phyloP scores from a whole-genome alignment of 148 eudicot genomes.

The Silene conica region DNA sequence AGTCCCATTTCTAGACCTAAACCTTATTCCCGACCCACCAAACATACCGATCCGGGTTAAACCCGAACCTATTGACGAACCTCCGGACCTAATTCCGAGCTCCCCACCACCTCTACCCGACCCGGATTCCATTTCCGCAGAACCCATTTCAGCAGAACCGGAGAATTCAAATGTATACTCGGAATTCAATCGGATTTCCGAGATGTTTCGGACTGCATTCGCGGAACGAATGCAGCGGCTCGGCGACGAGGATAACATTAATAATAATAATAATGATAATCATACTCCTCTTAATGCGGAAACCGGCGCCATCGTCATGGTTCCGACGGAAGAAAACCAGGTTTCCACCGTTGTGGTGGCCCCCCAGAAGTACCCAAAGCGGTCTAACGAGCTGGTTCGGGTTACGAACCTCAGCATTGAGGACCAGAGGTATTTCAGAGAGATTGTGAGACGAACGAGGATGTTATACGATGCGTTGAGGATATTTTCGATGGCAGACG shows the following conservation, averaged over 20 bases:
- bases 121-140: conserved; percentile 14
- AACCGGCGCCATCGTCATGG: conserved; percentile 54
- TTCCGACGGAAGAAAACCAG: conserved; percentile 25
- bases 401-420: conserved; percentile 46
- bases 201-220: conserved; percentile 41
- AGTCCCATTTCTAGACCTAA: conserved; percentile 10
- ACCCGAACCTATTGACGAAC: conserved; percentile 7
- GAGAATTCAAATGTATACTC: conserved; percentile 35
- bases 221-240: conserved; percentile 12
- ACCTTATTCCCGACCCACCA: conserved; percentile 13
- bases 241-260: conserved; percentile 6
- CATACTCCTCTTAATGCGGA: conserved; percentile 6
- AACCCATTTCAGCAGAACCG: background rate
- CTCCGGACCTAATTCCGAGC: conserved; percentile 17
- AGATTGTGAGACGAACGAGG: conserved; percentile 52
- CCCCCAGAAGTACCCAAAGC: conserved; percentile 25
- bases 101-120: conserved; percentile 20
- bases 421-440: conserved; percentile 53
- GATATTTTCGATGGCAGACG: conserved; percentile 36
- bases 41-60: conserved; percentile 6
- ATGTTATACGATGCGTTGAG: conserved; percentile 65
- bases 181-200: conserved; percentile 46
- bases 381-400: conserved; percentile 68
- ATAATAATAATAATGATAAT: too few species aligned
- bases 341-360: conserved; percentile 17